phyloP scores from a whole-genome alignment of 768 basidiomycete genomes.

The Sutorius australiensis region DNA sequence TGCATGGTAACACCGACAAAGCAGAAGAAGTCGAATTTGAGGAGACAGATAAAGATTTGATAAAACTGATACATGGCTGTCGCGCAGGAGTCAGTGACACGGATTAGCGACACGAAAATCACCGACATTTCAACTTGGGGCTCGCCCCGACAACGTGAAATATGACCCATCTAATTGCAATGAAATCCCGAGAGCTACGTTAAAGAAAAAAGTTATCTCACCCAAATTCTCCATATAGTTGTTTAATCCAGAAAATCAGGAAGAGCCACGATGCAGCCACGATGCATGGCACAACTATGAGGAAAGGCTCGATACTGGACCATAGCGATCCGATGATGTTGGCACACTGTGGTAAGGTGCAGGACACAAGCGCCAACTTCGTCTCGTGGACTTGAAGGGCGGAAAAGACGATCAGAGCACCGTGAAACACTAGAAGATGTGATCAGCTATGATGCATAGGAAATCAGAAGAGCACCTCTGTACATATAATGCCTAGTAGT shows the following conservation, averaged over 20 bases:
- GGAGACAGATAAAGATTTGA: slow-evolving; percentile 80
- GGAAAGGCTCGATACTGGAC: slow-evolving; percentile 55
- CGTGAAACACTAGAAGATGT: slow-evolving; percentile 54
- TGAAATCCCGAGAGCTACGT: background rate
- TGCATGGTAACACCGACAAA: slow-evolving; percentile 89
- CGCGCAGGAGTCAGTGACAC: slow-evolving; percentile 1
- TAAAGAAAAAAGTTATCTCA: slow-evolving; percentile 34
- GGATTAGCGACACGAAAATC: background rate
- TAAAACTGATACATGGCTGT: slow-evolving; percentile 87
- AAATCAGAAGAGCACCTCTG: slow-evolving; percentile 16
- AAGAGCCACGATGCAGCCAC: slow-evolving; percentile 64
- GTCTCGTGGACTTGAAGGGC: slow-evolving; percentile 79
- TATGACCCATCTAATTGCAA: slow-evolving; percentile 69
- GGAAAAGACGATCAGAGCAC: slow-evolving; percentile 68
- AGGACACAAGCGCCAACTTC: slow-evolving; percentile 49
- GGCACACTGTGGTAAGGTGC: slow-evolving; percentile 37
- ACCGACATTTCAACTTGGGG: slow-evolving; percentile 75
- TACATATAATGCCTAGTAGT: slow-evolving; percentile 68
- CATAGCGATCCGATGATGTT: slow-evolving; percentile 55
- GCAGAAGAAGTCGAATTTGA: slow-evolving; percentile 89
- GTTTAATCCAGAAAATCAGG: slow-evolving; percentile 64
- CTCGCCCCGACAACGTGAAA: slow-evolving; percentile 89
- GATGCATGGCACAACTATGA: slow-evolving; percentile 69
- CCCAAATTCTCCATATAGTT: slow-evolving; percentile 83
- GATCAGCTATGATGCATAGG: slow-evolving; percentile 2